Evolutionary conservation across 768 basidiomycete species (phyloP).

Genomic region (Lyophyllum decastes): DNA sequence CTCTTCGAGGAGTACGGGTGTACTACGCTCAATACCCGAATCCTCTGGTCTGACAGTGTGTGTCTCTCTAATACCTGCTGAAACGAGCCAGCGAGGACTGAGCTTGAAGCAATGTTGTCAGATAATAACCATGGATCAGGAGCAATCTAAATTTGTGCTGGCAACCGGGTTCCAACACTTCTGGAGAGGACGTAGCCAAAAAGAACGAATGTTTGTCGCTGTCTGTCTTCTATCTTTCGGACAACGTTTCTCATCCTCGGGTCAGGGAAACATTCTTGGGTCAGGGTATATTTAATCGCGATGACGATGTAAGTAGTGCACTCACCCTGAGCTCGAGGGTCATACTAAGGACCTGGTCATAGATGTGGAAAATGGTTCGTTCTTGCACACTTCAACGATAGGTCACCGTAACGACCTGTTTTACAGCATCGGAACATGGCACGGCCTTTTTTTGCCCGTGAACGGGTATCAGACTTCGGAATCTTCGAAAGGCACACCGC

Average conservation of each 20-base stretch:
- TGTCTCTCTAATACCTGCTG: slow-evolving; percentile 23
- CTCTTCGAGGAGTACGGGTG: slow-evolving; percentile 71
- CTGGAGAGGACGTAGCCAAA: slow-evolving; percentile 64
- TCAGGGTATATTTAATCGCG: slow-evolving; percentile 76
- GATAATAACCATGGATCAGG: slow-evolving; percentile 78
- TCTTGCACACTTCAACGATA: background rate
- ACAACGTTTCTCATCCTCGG: slow-evolving; percentile 1
- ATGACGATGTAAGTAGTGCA: slow-evolving; percentile 54
- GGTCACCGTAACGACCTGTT: background rate
- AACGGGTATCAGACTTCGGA: slow-evolving; percentile 70
- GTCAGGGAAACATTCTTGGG: slow-evolving; percentile 65
- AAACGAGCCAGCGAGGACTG: background rate
- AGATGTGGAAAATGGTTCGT: slow-evolving; percentile 68
- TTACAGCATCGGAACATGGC: slow-evolving; percentile 63
- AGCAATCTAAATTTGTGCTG: slow-evolving; percentile 64
- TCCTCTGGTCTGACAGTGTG: slow-evolving; percentile 72
- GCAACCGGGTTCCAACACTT: slow-evolving; percentile 68
- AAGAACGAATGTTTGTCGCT: slow-evolving; percentile 60
- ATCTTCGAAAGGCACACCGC: slow-evolving; percentile 59
- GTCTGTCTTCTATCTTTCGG: background rate
- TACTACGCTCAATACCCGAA: slow-evolving; percentile 67
- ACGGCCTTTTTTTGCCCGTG: slow-evolving; percentile 75
- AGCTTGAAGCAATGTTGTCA: slow-evolving; percentile 23
- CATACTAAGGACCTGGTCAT: background rate
- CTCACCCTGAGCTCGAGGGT: background rate